phyloP scores from a whole-genome alignment of 192 early-diverging fungal species.

The Mortierella antarctica region DNA sequence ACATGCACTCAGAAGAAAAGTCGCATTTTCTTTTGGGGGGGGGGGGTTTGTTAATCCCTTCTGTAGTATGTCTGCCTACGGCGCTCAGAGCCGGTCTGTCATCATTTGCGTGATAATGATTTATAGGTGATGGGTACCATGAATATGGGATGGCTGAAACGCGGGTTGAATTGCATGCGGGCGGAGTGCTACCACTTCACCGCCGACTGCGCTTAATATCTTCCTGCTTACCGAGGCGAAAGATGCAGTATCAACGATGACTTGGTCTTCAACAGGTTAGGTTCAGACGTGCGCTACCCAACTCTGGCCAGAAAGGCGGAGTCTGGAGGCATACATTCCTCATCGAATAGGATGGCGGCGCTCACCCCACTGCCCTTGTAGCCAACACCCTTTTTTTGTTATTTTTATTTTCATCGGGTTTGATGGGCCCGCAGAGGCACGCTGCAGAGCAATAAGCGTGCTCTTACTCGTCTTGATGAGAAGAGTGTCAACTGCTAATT shows the following conservation, averaged over 20 bases:
- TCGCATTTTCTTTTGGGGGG: neutral
- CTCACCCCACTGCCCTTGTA: constrained; percentile 37
- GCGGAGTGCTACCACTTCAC: constrained; percentile 38
- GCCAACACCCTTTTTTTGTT: constrained; percentile 12
- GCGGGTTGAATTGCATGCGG: constrained; percentile 40
- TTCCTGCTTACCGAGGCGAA: constrained; percentile 26
- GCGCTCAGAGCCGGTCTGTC: constrained; percentile 28
- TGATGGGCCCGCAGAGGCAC: constrained; percentile 26
- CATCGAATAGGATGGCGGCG: constrained; percentile 38
- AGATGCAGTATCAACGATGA: constrained; percentile 36
- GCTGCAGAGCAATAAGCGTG: constrained; percentile 20
- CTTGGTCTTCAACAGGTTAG: constrained; percentile 31
- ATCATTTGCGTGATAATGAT: constrained; percentile 41
- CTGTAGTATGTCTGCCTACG: constrained; percentile 21
- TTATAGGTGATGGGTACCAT: constrained; percentile 43
- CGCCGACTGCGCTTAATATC: constrained; percentile 40
- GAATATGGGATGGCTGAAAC: constrained; percentile 38
- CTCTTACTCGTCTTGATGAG: constrained; percentile 9
- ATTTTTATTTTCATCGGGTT: constrained; percentile 15
- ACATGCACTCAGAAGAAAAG: constrained; percentile 10
- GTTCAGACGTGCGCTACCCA: constrained; percentile 24
- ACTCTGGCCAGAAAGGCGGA: constrained; percentile 29
- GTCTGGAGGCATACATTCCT: constrained; percentile 46
- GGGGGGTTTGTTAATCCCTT: constrained; percentile 10
- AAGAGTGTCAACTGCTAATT: constrained; percentile 20